Evolutionary conservation across 148 eudicot genomes (phyloP).

Genomic region (Nepenthes mirabilis): DNA sequence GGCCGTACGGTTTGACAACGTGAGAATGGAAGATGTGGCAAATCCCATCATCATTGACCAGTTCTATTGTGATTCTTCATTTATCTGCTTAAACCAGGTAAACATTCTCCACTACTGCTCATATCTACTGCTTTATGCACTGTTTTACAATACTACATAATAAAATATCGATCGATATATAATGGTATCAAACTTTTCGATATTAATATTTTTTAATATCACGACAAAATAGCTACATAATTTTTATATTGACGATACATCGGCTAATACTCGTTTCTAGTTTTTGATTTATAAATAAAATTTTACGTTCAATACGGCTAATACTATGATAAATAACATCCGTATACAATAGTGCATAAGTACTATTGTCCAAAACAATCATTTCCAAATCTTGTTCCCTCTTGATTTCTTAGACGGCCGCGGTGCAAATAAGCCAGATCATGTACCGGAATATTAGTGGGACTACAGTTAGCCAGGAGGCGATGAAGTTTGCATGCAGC

Average conservation of each 20-base stretch:
- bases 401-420: constrained; percentile 35
- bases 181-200: not conserved
- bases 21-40: constrained; percentile 72
- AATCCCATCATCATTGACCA: constrained; percentile 92
- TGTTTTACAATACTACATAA: not conserved
- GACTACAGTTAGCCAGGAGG: constrained; percentile 52
- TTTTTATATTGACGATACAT: too few species aligned
- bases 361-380: too few species aligned
- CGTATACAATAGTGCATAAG: too few species aligned
- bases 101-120: not conserved
- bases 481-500: constrained; percentile 89
- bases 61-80: constrained; percentile 87
- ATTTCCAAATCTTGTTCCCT: too few species aligned
- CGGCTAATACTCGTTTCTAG: too few species aligned
- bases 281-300: too few species aligned
- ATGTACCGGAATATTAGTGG: constrained; percentile 76
- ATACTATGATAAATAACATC: too few species aligned
- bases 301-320: too few species aligned
- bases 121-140: not conserved
- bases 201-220: too few species aligned
- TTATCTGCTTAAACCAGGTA: constrained; percentile 68
- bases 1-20: constrained; percentile 59
- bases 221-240: too few species aligned
- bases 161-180: not conserved
- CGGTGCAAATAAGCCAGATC: constrained; percentile 70